phyloP scores from a whole-genome alignment of 116 monocot genomes.

The Cymodocea nodosa region DNA sequence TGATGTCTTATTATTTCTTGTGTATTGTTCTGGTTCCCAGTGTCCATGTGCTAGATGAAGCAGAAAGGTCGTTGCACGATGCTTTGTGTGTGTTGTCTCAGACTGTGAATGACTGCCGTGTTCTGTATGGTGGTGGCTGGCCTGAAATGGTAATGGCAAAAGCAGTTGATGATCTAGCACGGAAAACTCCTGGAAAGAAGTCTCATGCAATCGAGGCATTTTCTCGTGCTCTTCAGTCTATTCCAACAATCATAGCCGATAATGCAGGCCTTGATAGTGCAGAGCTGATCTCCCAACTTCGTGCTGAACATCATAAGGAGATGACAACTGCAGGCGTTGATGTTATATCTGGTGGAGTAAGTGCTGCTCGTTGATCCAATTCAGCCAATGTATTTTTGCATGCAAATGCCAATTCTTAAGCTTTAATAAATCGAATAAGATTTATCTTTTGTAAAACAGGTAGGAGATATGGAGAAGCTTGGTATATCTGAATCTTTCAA shows the following conservation, averaged over 20 bases:
- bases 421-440: too few relatives aligned
- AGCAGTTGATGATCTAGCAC: constrained; percentile 74
- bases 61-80: constrained; percentile 89
- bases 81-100: constrained; percentile 87
- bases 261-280: constrained; percentile 95
- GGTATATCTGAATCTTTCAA: constrained; percentile 88
- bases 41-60: constrained; percentile 86
- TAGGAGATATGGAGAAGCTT: constrained; percentile 85
- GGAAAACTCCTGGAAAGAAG: constrained; percentile 79
- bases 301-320: constrained; percentile 86
- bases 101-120: constrained; percentile 77
- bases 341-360: constrained; percentile 66
- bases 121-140: constrained; percentile 88
- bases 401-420: too few relatives aligned
- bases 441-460: constrained; percentile 20
- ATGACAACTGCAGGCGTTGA: constrained; percentile 60
- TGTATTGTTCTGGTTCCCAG: constrained; percentile 15
- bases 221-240: constrained; percentile 66
- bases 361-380: constrained; percentile 2
- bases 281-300: constrained; percentile 74
- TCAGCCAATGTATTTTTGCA: too few relatives aligned
- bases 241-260: constrained; percentile 78
- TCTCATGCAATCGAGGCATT: constrained; percentile 90
- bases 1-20: too few relatives aligned
- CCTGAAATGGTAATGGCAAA: constrained; percentile 91